Base-by-base conservation (phyloP, 1,139 yeast species). In the Chernovozyma aurita region DNA sequence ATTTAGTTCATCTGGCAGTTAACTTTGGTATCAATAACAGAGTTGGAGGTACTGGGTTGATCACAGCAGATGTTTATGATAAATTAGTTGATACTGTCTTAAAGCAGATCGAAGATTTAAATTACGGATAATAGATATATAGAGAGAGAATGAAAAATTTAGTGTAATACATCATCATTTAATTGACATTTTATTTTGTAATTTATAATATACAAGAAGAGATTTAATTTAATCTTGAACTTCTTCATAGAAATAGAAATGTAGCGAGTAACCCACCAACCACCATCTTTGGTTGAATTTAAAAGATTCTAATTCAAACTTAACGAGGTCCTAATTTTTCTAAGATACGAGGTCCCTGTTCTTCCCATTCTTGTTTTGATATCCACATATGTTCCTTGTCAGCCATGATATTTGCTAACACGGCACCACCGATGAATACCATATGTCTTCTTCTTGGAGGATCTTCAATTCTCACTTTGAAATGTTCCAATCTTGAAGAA, bases 341-440 rank as follows among this genome's bases (percentile, higher is more conserved):
- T 59, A 92, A 78, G 16, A 87, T 78, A 35, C 92, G 75, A 31
- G 95, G 77, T 27, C 97, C 98, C 55, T 85, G 86, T 65, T 92
- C 99, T 59, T 87, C 94, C 98, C 98, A 92, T 65, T 92, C 99
- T 57, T 84, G 86, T 59, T 85, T 88, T 39, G 90, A 73, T 51
- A 94, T 78, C 99, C 99, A 90, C 95, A 92, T 85, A 55, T 88
- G 96, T 46, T 90, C 97, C 62, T 90, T 92, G 59, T 92, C 96
- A 32, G 95, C 95, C 97, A 94, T 92, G 51, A 92, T 92, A 55
- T 85, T 88, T 26, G 99, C 98, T 55, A 92, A 73, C 15, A 92
- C 98, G 5, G 98, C 98, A 54, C 99, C 99, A 50, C 99, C 99
- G 48, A 92, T 82, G 63, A 92, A 92, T 30, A 92, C 99, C 97